Evolutionary conservation across 106 monocot species (phyloP), one percentile per base, ranked within the genome.

Genomic region (Allium fistulosum): DNA sequence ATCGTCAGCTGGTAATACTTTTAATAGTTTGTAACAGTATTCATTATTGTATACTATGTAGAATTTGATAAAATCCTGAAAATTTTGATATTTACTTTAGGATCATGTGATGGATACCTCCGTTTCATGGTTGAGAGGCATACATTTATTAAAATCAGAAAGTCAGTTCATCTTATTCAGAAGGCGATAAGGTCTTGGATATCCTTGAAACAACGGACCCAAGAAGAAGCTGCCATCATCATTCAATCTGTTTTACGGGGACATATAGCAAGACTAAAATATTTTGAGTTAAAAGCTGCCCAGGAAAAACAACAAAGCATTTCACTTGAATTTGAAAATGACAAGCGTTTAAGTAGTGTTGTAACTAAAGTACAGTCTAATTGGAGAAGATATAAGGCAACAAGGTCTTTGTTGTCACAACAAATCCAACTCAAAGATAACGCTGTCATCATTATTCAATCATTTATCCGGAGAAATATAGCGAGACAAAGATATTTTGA

Each of bases 71-170:
- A 22, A 22, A 22, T 22, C 22, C 22, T 1, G 1, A 22, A 22
- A 22, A 0, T 22, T 22, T 22, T 22, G 22, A 22, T 22, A 22
- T 22, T 22, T 22, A 49, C 49, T 46, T 66, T 72, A 81, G 85
- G 78, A 63, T 46, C 60, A 16, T 59, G 63, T 72, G 56, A 67
- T 64, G 63, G 69, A 78, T 80, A 82, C 74, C 55, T 80, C 12
- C 63, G 7, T 48, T 78, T 64, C 59, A 70, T 87, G 63, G 76
- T 56, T 14, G 87, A 87, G 53, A 87, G 83, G 50, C 74, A 80
- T 61, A 65, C n/a, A 27, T 87, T 83, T 78, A 5, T 74, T 11
- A 72, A 47, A 53, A 64, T 66, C 26, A 74, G 61, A 57, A 77
- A 68, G 66, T 70, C 80, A 59, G 77, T 62, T 9, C 11, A 64